Evolutionary conservation across 495 filamentous ascomycete genomes (phyloP), one percentile per base, ranked within the genome.

Genomic region (Trichoderma gamsii): DNA sequence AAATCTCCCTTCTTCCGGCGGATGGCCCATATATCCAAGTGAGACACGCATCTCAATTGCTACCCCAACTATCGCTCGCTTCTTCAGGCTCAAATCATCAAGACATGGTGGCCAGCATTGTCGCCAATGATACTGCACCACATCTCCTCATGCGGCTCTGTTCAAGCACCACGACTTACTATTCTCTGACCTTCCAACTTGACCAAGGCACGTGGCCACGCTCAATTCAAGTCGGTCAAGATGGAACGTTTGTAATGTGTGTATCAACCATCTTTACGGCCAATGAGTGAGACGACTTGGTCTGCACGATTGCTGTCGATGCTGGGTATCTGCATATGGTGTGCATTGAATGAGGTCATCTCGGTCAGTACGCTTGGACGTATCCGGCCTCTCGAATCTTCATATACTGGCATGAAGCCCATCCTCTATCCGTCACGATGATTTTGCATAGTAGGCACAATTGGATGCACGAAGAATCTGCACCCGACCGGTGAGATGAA

Each of bases 141-240:
- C 56, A 61, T 61, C 56, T 61, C 56, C 56, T 27, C 23, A 18
- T 61, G 56, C 56, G 56, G 56, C 56, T 61, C 56, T 61, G 56
- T 25, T 61, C 11, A 12, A 8, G 25, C 56, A 61, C 27, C 9
- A 61, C 3, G n/a, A 35, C 56, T 21, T 23, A 23, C 56, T 49
- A 49, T 49, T 27, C 27, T 16, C 8, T 29, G 23, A 18, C 56
- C 27, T 18, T 12, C 56, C 56, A 25, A 25, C 11, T 32, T 61
- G 8, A 29, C 25, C 3, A 6, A 29, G 56, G 27, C 56, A 61
- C 56, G 56, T 61, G 56, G 49, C n/a, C 56, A 13, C 29, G 56
- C 27, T 61, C 56, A 61, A 29, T 61, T 25, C 25, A 18, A 61
- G 9, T 61, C 23, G 12, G 4, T 29, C 11, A 13, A 61, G 27